These are phyloP conservation scores for Trametes maxima DNA, from an alignment of 768 basidiomycete species.

Conservation along the genomic window DNA sequence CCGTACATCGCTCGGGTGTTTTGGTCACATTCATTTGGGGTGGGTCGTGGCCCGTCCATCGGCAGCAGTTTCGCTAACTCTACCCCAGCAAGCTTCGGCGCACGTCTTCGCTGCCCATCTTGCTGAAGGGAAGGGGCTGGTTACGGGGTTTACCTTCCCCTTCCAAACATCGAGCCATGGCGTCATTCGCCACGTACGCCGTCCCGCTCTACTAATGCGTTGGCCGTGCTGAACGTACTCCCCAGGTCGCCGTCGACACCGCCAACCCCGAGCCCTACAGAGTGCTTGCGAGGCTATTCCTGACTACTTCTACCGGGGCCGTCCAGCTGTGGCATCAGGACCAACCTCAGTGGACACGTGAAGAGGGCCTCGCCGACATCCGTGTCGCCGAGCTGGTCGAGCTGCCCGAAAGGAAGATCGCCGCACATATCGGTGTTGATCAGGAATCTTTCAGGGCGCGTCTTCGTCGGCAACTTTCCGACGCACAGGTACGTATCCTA, in stretches of 20 bases:
- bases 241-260: slow-evolving; percentile 56
- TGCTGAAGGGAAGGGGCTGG: slow-evolving; percentile 46
- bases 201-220: slow-evolving; percentile 3
- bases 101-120: slow-evolving; percentile 57
- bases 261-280: slow-evolving; percentile 41
- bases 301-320: slow-evolving; percentile 77
- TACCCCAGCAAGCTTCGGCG: slow-evolving; percentile 51
- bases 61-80: neutral
- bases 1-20: slow-evolving; percentile 64
- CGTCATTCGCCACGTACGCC: slow-evolving; percentile 62
- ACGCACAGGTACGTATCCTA: slow-evolving; percentile 53
- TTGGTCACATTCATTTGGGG: slow-evolving; percentile 62
- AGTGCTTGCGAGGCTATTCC: slow-evolving; percentile 46
- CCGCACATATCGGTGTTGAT: slow-evolving; percentile 35
- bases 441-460: slow-evolving; percentile 54
- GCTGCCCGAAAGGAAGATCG: slow-evolving; percentile 61
- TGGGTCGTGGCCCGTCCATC: slow-evolving; percentile 36
- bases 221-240: neutral
- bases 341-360: slow-evolving; percentile 70
- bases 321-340: slow-evolving; percentile 73
- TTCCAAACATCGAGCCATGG: slow-evolving; percentile 72
- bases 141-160: slow-evolving; percentile 57
- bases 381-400: slow-evolving; percentile 72
- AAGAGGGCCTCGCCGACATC: slow-evolving; percentile 74
- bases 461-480: slow-evolving; percentile 56